Conservation (phyloP, 2,329 filamentous ascomycete species). For the Chrysoporthe cubensis region DNA sequence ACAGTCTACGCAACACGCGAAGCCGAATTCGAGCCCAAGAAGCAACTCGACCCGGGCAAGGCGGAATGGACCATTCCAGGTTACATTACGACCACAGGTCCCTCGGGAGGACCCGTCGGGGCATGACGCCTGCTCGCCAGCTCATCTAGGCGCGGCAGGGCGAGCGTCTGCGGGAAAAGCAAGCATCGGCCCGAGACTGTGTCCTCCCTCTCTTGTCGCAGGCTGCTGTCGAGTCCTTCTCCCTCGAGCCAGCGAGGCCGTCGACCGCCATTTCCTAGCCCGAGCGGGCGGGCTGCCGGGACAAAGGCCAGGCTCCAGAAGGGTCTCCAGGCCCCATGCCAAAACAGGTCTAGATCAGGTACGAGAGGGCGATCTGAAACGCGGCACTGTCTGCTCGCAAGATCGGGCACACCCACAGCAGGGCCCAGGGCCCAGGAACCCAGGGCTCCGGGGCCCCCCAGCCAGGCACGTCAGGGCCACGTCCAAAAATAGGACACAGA, state of each 20-base stretch:
- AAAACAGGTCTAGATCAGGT: conserved; percentile 34
- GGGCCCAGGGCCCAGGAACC: not conserved
- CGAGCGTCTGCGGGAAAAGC: too few relatives aligned
- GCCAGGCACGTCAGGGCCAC: conserved; percentile 2
- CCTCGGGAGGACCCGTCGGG: not conserved
- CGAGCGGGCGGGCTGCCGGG: not conserved
- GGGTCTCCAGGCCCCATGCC: conserved; percentile 20
- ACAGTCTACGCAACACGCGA: conserved; percentile 1
- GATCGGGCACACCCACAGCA: not conserved
- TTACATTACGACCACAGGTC: too few relatives aligned
- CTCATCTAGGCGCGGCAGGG: not conserved
- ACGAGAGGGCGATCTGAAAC: conserved; percentile 30
- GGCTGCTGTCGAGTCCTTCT: not conserved
- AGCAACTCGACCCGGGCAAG: not conserved
- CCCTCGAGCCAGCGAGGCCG: not conserved
- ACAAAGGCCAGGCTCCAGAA: conserved; percentile 7
- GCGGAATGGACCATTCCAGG: too few relatives aligned
- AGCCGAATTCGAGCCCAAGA: not conserved
- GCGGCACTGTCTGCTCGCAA: conserved; percentile 17
- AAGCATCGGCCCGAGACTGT: not conserved
- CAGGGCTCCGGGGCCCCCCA: not conserved
- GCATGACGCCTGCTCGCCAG: not conserved
- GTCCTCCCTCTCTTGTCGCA: not conserved
- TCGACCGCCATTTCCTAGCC: not conserved
- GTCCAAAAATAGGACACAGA: not conserved